phyloP scores from a whole-genome alignment of 2,329 filamentous ascomycete species.

The Trichoderma hamatum region DNA sequence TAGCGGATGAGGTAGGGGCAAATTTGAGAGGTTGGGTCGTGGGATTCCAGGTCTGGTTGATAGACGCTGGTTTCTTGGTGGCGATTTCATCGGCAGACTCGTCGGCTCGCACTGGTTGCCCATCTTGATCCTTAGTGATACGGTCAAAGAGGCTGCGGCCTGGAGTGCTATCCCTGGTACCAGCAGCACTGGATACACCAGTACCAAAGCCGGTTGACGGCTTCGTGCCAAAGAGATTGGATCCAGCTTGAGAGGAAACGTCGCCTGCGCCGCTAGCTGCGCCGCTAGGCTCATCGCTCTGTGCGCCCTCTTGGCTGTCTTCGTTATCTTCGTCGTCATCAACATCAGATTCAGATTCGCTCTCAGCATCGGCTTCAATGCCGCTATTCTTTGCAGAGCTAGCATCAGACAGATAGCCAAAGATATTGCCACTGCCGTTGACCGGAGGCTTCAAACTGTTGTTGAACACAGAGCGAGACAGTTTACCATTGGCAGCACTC shows the following conservation, averaged over 20 bases:
- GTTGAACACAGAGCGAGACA: constrained; percentile 50
- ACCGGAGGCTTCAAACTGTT: constrained; percentile 41
- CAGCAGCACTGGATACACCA: constrained; percentile 43
- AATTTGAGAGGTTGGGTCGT: constrained; percentile 61
- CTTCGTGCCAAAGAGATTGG: constrained; percentile 37
- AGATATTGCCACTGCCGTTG: constrained; percentile 50
- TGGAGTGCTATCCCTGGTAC: constrained; percentile 49
- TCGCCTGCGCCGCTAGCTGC: constrained; percentile 47
- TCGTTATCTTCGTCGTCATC: constrained; percentile 48
- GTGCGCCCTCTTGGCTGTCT: constrained; percentile 48
- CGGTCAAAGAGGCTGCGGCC: constrained; percentile 60
- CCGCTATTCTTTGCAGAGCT: constrained; percentile 60
- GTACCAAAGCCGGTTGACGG: constrained; percentile 35
- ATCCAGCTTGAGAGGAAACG: constrained; percentile 42
- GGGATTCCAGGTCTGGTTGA: constrained; percentile 48
- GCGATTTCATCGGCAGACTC: constrained; percentile 32
- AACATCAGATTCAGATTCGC: constrained; percentile 40
- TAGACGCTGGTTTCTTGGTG: constrained; percentile 36
- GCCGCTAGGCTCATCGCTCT: constrained; percentile 49
- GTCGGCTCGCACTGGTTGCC: constrained; percentile 51
- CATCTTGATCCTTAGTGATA: constrained; percentile 53
- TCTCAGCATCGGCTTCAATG: constrained; percentile 51
- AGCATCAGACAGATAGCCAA: constrained; percentile 61
- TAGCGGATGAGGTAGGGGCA: constrained; percentile 40
- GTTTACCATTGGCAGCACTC: constrained; percentile 43